Base-by-base conservation (phyloP, 2,329 filamentous ascomycete species). In the Cladosporium sp. region DNA sequence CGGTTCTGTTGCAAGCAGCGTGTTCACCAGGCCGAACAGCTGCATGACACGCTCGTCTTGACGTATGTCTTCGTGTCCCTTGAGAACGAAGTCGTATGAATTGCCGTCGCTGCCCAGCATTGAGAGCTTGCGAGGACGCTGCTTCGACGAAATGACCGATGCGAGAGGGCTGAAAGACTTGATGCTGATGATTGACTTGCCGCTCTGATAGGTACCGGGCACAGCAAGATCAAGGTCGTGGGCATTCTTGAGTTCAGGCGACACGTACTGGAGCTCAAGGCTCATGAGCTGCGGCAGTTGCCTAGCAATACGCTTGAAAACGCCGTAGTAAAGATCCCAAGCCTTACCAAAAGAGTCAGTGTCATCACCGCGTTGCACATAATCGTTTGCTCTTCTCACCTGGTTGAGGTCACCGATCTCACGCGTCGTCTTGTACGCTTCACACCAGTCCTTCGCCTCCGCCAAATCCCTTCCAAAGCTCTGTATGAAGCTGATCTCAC, bases 21-120 rank as follows among this genome's bases (percentile, higher is more conserved):
- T 98, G 70, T 99, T 99, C 74, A 92, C 93, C 11, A 99, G 81
- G 38, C 93, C 93, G 66, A 99, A 98, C 34, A 99, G 81, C 72
- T 99, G 93, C 95, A 98, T 99, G 61, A 98, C 93, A 72, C 95
- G 86, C 72, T 99, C 93, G 66, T 99, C 93, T 71, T 99, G 93
- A 55, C 93, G 86, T 59, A 98, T 96, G 75, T 99, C 93, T 73
- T 99, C 93, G 65, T 98, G 95, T n/a, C 93, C 93, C 76, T 99
- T 99, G 63, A 98, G 82, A 54, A 89, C 73, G 74, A 95, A 97
- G 46, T 89, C 86, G 68, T 96, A 96, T 3, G 83, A 81, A 56
- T 81, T 82, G 54, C 93, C 93, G 67, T 98, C 92, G 64, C 89
- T 95, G 56, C 92, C 95, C 65, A 84, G 85, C 63, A 93, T 82